Conservation (phyloP, 2,329 filamentous ascomycete species). For the Huntiella moniliformis region DNA sequence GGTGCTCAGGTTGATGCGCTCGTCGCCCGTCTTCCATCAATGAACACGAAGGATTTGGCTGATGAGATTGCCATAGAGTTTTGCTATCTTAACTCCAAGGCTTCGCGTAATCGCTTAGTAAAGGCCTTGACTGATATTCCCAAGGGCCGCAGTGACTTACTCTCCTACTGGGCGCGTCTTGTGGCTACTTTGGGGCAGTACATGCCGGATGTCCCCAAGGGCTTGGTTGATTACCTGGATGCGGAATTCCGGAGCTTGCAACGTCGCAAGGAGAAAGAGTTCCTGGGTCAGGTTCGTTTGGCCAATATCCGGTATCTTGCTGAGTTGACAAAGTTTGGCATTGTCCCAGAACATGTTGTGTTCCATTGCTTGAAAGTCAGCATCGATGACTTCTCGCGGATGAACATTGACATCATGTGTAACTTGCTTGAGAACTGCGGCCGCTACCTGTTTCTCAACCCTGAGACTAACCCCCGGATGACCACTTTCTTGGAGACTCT, state of each 20-base stretch:
- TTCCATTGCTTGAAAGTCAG: slow-evolving; percentile 98
- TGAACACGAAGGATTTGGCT: slow-evolving; percentile 78
- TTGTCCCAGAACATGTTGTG: slow-evolving; percentile 94
- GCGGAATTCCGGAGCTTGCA: slow-evolving; percentile 94
- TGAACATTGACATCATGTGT: slow-evolving; percentile 98
- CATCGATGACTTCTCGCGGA: slow-evolving; percentile 88
- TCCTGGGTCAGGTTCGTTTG: slow-evolving; percentile 80
- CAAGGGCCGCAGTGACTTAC: slow-evolving; percentile 76
- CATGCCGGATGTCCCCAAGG: slow-evolving; percentile 84
- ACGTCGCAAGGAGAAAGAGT: slow-evolving; percentile 92
- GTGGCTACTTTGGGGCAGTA: slow-evolving; percentile 87
- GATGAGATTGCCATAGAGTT: slow-evolving; percentile 92
- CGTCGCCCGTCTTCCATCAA: slow-evolving; percentile 68
- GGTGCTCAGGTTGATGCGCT: slow-evolving; percentile 91
- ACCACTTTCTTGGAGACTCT: slow-evolving; percentile 82
- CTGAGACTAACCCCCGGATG: slow-evolving; percentile 88
- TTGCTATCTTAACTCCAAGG: slow-evolving; percentile 96
- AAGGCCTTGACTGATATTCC: slow-evolving; percentile 89
- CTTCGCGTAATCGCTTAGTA: slow-evolving; percentile 80
- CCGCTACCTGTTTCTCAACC: slow-evolving; percentile 77
- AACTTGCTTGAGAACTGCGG: slow-evolving; percentile 93
- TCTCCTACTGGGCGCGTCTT: slow-evolving; percentile 81
- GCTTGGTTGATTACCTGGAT: slow-evolving; percentile 78
- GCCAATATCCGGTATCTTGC: slow-evolving; percentile 95
- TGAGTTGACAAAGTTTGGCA: slow-evolving; percentile 92